Conservation (phyloP, 768 basidiomycete species). For the Serpula lacrymans region DNA sequence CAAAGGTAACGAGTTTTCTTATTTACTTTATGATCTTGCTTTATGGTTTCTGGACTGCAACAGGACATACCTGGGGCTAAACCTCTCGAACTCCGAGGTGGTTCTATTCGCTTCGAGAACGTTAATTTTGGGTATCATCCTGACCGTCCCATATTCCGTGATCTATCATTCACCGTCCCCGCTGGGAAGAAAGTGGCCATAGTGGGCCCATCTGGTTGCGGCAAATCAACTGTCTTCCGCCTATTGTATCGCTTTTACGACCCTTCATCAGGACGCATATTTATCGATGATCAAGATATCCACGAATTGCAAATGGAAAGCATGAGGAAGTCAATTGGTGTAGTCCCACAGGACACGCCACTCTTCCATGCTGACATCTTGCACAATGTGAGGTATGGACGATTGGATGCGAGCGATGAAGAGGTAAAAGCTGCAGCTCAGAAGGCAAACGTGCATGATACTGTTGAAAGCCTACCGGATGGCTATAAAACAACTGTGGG, state of each 20-base stretch:
- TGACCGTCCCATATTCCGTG: conserved; percentile 86
- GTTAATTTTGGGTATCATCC: conserved; percentile 90
- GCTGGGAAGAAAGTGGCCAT: conserved; percentile 97
- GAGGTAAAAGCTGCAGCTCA: conserved; percentile 81
- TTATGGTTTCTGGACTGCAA: not conserved
- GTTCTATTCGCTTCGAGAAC: conserved; percentile 89
- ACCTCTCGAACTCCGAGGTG: conserved; percentile 70
- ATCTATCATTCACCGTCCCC: conserved; percentile 87
- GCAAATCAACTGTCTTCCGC: conserved; percentile 95
- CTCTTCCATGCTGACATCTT: conserved; percentile 94
- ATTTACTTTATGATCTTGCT: not conserved
- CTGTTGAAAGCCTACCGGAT: conserved; percentile 77
- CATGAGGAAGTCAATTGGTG: conserved; percentile 75
- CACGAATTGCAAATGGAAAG: conserved; percentile 65
- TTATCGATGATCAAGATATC: conserved; percentile 87
- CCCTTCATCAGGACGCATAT: conserved; percentile 74
- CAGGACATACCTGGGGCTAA: conserved; percentile 70
- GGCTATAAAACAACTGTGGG: conserved; percentile 91
- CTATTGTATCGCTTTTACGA: conserved; percentile 95
- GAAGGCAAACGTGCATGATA: conserved; percentile 85
- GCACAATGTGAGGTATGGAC: conserved; percentile 94
- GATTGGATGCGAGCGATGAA: conserved; percentile 82
- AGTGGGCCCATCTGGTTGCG: conserved; percentile 95
- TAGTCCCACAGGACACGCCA: conserved; percentile 98
- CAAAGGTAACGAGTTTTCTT: conserved; percentile 41